phyloP scores from a whole-genome alignment of 352 stramenopile species.

The Thraustochytrium striatum region DNA sequence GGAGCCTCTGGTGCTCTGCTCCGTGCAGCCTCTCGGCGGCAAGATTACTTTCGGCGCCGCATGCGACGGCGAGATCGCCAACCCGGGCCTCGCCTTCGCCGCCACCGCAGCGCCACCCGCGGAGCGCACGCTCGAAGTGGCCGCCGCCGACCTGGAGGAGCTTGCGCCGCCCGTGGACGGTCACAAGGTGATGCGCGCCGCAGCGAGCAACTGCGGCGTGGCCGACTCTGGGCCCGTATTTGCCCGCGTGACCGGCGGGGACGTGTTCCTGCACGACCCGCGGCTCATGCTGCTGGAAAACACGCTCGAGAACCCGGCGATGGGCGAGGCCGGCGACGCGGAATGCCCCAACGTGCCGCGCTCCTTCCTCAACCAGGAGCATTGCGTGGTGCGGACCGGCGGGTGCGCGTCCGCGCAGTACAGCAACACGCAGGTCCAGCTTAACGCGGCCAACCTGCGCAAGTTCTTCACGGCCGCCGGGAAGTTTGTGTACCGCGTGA shows the following conservation, averaged over 20 bases:
- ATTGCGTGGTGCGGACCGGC: constrained; percentile 26
- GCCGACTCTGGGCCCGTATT: no score
- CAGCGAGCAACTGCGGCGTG: not conserved
- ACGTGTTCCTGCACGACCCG: not conserved
- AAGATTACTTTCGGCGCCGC: not conserved
- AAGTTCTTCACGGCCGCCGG: constrained; percentile 25
- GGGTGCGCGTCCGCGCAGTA: constrained; percentile 28
- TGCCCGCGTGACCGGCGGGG: not conserved
- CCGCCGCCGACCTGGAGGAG: not conserved
- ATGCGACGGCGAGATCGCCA: not conserved
- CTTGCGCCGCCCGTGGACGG: not conserved
- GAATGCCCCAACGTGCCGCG: constrained; percentile 35
- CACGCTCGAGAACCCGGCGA: not conserved
- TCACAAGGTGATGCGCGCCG: not conserved
- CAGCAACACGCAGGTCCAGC: not conserved
- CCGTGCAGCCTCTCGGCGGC: no score
- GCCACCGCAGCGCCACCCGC: not conserved
- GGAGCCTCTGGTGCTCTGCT: no score
- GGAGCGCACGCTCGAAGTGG: not conserved
- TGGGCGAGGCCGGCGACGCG: not conserved
- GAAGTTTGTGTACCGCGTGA: constrained; percentile 46
- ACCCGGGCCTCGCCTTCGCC: not conserved
- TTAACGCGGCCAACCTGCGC: constrained; percentile 6
- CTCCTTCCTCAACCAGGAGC: constrained; percentile 48
- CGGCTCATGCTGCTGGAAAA: not conserved